Conservation (phyloP, 257 asterid species). For the Solanum acaule region DNA sequence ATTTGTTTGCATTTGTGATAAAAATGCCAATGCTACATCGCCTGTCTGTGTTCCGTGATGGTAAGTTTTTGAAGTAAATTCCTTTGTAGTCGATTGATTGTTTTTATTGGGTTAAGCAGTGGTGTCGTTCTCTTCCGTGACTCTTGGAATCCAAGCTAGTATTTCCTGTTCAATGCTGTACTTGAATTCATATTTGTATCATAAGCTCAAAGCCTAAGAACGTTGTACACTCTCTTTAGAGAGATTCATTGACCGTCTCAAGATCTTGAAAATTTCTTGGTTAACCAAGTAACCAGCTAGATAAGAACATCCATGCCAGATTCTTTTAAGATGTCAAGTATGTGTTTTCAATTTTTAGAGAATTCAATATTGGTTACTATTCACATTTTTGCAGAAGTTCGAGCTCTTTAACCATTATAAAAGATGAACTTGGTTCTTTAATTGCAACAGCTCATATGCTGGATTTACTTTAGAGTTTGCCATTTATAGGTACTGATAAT, state of each 20-base stretch:
- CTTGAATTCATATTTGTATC: not conserved
- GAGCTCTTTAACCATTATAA: not conserved
- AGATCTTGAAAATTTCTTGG: not conserved
- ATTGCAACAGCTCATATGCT: not conserved
- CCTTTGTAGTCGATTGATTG: not conserved
- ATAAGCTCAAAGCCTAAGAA: not conserved
- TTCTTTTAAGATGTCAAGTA: not conserved
- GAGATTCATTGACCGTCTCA: not conserved
- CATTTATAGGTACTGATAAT: not conserved
- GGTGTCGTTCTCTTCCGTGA: not conserved
- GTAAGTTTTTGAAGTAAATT: conserved; percentile 36
- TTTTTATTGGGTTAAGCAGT: not conserved
- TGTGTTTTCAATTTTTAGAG: not conserved
- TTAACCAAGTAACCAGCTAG: not conserved
- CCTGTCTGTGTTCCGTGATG: conserved; percentile 98
- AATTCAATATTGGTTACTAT: not conserved
- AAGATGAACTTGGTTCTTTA: not conserved
- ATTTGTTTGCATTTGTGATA: conserved; percentile 93
- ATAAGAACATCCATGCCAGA: not conserved
- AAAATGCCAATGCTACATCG: conserved; percentile 95
- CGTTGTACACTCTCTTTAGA: not conserved
- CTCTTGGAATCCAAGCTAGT: not conserved
- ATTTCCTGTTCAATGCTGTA: not conserved
- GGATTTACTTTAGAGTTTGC: not conserved
- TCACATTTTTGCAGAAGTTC: not conserved